phyloP scores from a whole-genome alignment of 2,329 filamentous ascomycete genomes.

The Cladophialophora yegresii region DNA sequence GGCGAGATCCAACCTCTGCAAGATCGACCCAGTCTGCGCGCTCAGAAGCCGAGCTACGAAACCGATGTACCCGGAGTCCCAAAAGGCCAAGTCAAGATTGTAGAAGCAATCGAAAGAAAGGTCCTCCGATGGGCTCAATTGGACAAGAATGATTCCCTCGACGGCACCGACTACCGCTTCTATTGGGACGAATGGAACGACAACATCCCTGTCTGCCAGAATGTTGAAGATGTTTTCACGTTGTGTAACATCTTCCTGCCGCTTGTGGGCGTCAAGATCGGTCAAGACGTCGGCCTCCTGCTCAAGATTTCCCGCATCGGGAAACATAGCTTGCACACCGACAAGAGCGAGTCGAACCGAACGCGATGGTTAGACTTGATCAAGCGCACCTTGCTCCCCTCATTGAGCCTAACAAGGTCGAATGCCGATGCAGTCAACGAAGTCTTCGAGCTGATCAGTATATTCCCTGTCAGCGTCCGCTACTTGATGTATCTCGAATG shows the following conservation, averaged over 20 bases:
- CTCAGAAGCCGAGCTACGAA: slow-evolving; percentile 54
- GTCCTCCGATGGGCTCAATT: slow-evolving; percentile 80
- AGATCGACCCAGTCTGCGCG: slow-evolving; percentile 47
- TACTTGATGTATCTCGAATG: slow-evolving; percentile 94
- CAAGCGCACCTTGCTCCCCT: slow-evolving; percentile 80
- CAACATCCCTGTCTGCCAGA: slow-evolving; percentile 88
- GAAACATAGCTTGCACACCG: slow-evolving; percentile 68
- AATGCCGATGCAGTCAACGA: slow-evolving; percentile 85
- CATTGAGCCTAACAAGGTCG: slow-evolving; percentile 79
- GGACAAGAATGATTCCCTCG: slow-evolving; percentile 73
- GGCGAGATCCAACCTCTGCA: slow-evolving; percentile 53
- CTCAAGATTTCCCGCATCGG: slow-evolving; percentile 86
- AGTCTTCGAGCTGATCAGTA: slow-evolving; percentile 77
- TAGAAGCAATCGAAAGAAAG: slow-evolving; percentile 63
- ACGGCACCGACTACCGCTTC: slow-evolving; percentile 77
- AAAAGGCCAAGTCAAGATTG: slow-evolving; percentile 68
- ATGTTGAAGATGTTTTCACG: slow-evolving; percentile 84
- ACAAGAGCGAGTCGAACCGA: slow-evolving; percentile 69
- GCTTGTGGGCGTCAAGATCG: slow-evolving; percentile 83
- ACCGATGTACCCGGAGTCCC: slow-evolving; percentile 67
- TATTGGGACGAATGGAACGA: slow-evolving; percentile 98
- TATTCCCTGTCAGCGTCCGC: slow-evolving; percentile 73
- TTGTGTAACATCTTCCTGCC: slow-evolving; percentile 83
- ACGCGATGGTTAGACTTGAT: slow-evolving; percentile 82
- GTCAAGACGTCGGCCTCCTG: slow-evolving; percentile 74